Base-by-base conservation (phyloP, 164 flowering plant genomes). In the Houttuynia cordata region DNA sequence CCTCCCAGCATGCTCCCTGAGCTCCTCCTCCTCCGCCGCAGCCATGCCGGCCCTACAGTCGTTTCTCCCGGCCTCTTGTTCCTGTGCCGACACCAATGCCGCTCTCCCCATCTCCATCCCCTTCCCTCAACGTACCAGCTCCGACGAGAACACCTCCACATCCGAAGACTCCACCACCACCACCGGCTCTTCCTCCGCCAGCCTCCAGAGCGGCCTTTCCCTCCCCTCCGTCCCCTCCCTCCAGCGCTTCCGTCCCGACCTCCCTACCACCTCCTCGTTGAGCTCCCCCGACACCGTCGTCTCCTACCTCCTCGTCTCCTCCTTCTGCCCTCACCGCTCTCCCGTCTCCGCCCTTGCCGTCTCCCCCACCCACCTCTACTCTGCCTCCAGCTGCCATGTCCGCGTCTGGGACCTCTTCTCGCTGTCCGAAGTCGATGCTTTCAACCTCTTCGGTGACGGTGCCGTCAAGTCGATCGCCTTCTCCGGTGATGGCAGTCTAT, bases 381-480 rank as follows among this genome's bases (percentile, higher is more conserved):
- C 83, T 25, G 81, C 87, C 30, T 76, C 83, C 51, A 73, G 74
- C 1, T 61, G 70, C 72, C 68, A 76, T 50, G 78, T 91, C 81
- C 64, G 70, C 78, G 86, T 83, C 73, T 91, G 73, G 69, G 86
- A 83, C 60, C 62, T 71, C 8, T 22, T 63, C 25, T 66, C 56
- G 39, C 65, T 61, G 64, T 15, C 75, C 0, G 83, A 53, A 20
- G 5, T 86, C 57, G 79, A 78, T 14, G 23, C 83, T 0, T 81
- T 84, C 65, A 76, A 71, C 68, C 53, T 20, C 47, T 24, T 77
- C n/a, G 77, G 82, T 49, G 72, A 80, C 9, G 96, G 92, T 17
- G 70, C 85, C 51, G 82, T 83, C 49, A 86, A 86, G 69, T 75
- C 94, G 8, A 13, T 83, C 34, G 50, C 67, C 6, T 88, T 85